Conservation (phyloP, 1,139 yeast genomes). For the Yamadazyma songkhlaensis region DNA sequence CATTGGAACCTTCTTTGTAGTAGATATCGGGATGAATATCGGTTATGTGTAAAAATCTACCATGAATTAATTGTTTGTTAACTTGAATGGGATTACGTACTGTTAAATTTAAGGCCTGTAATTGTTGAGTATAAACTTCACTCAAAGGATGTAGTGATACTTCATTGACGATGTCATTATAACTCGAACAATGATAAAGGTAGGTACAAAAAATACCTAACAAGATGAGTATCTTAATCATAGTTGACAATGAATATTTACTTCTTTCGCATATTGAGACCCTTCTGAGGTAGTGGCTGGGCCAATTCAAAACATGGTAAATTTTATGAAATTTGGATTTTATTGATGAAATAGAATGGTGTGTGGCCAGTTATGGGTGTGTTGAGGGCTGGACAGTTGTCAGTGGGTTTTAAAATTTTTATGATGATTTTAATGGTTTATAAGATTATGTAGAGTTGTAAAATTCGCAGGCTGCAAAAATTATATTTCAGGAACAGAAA, state of each 20-base stretch:
- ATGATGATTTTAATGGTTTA: too few relatives aligned
- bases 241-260: neutral
- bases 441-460: too few relatives aligned
- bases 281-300: too few relatives aligned
- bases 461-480: too few relatives aligned
- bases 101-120: slow-evolving; percentile 21
- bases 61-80: slow-evolving; percentile 44
- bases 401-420: too few relatives aligned
- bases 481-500: too few relatives aligned
- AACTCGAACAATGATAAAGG: slow-evolving; percentile 11
- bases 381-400: too few relatives aligned
- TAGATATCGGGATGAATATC: slow-evolving; percentile 85
- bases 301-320: too few relatives aligned
- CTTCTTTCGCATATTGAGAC: too few relatives aligned
- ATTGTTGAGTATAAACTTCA: slow-evolving; percentile 5
- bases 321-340: too few relatives aligned
- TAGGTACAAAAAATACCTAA: slow-evolving; percentile 7
- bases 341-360: too few relatives aligned
- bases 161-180: slow-evolving; percentile 2
- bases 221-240: slow-evolving; percentile 9
- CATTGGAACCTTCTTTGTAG: slow-evolving; percentile 52
- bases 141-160: slow-evolving; percentile 9
- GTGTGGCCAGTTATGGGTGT: too few relatives aligned
- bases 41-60: slow-evolving; percentile 79
- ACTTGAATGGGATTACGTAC: slow-evolving; percentile 30